Evolutionary conservation across 441 rosid species (phyloP).

Genomic region (Caryocar brasiliense): DNA sequence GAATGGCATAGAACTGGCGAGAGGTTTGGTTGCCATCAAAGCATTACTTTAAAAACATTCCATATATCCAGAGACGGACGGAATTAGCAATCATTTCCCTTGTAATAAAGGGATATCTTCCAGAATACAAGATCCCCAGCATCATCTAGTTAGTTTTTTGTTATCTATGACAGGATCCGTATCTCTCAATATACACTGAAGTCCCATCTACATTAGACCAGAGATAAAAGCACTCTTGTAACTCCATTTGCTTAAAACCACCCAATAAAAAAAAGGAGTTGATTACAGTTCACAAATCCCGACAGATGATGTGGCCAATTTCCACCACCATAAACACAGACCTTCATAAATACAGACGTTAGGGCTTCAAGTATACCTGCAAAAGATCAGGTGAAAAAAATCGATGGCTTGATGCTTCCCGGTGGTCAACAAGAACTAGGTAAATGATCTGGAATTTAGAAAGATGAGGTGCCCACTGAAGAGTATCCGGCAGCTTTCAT

Average conservation of each 20-base stretch:
- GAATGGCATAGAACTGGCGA: too few relatives aligned
- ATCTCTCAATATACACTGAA: constrained; percentile 16
- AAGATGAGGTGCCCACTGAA: constrained; percentile 66
- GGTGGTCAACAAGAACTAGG: background rate
- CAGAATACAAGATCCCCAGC: too few relatives aligned
- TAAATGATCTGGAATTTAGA: constrained; percentile 38
- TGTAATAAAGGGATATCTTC: too few relatives aligned
- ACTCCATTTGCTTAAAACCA: constrained; percentile 2
- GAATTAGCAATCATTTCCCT: background rate
- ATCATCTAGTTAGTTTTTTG: too few relatives aligned
- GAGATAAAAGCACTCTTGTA: constrained; percentile 3
- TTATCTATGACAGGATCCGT: background rate
- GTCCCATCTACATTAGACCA: background rate
- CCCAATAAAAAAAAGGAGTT: constrained; percentile 4
- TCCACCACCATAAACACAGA: constrained; percentile 4
- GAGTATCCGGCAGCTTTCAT: constrained; percentile 89
- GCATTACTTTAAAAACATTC: too few relatives aligned
- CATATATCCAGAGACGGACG: too few relatives aligned
- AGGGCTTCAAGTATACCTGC: constrained; percentile 8
- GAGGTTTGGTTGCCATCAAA: too few relatives aligned
- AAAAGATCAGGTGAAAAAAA: background rate
- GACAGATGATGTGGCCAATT: background rate
- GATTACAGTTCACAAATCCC: constrained; percentile 10
- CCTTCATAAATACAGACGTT: constrained; percentile 10
- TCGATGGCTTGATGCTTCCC: background rate